These are phyloP conservation scores for Dipsacomyces acuminosporus DNA, from an alignment of 371 early-diverging fungal species.

Conservation along the genomic window DNA sequence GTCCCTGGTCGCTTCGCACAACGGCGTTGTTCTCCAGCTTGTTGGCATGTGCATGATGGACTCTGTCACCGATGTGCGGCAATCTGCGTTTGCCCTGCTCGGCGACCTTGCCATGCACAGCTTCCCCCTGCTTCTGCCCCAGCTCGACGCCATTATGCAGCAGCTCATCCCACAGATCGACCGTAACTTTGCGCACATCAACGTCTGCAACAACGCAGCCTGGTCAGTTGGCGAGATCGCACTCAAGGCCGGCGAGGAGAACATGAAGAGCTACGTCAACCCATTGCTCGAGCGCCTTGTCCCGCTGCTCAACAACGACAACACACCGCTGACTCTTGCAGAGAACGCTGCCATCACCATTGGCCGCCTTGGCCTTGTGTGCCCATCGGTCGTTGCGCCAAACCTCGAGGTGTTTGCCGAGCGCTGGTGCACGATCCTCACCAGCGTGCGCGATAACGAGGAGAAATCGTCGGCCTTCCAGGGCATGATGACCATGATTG, in stretches of 20 bases:
- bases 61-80: constrained; percentile 73
- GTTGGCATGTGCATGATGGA: constrained; percentile 77
- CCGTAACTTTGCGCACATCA: constrained; percentile 55
- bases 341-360: constrained; percentile 95
- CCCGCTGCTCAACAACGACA: constrained; percentile 64
- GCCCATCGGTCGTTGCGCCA: constrained; percentile 75
- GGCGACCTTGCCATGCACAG: constrained; percentile 89
- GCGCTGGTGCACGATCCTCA: constrained; percentile 67
- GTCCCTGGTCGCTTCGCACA: constrained; percentile 63
- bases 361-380: constrained; percentile 83
- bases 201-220: constrained; percentile 86
- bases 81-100: constrained; percentile 88
- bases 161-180: constrained; percentile 71
- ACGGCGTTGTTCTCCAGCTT: constrained; percentile 70
- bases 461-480: constrained; percentile 93
- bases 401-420: constrained; percentile 68
- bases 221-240: constrained; percentile 96
- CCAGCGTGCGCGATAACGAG: constrained; percentile 74
- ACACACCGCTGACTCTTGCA: constrained; percentile 64
- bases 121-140: constrained; percentile 66
- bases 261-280: constrained; percentile 59
- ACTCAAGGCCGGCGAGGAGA: constrained; percentile 62
- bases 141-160: constrained; percentile 67
- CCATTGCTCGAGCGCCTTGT: constrained; percentile 76
- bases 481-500: constrained; percentile 86